Percentiles rank a stretch among this genome's conserved stretches.
phyloP scores from a whole-genome alignment of 2,329 filamentous ascomycete genomes.

The Aschersonia sp. region DNA sequence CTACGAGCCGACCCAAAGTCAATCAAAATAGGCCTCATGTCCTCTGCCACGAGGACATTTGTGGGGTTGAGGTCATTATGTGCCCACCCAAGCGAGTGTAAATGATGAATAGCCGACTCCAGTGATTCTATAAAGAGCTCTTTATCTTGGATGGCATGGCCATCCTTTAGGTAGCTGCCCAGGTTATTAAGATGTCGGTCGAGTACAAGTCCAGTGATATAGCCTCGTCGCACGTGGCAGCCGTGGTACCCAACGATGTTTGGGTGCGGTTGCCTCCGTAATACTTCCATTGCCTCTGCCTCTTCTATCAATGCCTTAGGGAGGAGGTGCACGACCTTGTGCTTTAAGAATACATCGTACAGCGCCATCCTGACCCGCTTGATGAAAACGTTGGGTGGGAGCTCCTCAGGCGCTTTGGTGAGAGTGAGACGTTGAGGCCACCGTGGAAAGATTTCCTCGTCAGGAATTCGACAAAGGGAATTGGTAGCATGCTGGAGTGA shows the following conservation, averaged over 20 bases:
- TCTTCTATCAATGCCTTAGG: conserved; percentile 5
- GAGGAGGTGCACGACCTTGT: neutral
- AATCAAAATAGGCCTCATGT: conserved; percentile 6
- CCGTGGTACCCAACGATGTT: conserved; percentile 14
- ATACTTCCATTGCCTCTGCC: conserved; percentile 7
- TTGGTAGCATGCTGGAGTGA: neutral
- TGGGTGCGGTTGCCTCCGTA: conserved; percentile 10
- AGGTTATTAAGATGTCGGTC: conserved; percentile 7
- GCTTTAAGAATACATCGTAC: neutral
- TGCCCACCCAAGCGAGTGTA: conserved; percentile 7
- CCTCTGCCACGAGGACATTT: conserved; percentile 7
- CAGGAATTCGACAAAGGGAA: neutral
- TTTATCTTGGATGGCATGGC: neutral
- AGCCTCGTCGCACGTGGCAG: conserved; percentile 10
- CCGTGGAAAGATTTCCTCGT: neutral
- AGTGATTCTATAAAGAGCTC: conserved; percentile 3
- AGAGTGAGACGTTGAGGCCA: neutral
- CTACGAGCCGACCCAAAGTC: conserved; percentile 6
- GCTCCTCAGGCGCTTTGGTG: neutral
- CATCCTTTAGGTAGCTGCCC: conserved; percentile 5
- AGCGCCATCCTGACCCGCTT: neutral
- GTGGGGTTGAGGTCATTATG: conserved; percentile 10
- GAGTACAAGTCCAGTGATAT: conserved; percentile 12
- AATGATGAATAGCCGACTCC: conserved; percentile 1
- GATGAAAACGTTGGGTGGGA: neutral